Evolutionary conservation across 2,329 filamentous ascomycete species (phyloP).

Genomic region (Pseudopithomyces maydicus): DNA sequence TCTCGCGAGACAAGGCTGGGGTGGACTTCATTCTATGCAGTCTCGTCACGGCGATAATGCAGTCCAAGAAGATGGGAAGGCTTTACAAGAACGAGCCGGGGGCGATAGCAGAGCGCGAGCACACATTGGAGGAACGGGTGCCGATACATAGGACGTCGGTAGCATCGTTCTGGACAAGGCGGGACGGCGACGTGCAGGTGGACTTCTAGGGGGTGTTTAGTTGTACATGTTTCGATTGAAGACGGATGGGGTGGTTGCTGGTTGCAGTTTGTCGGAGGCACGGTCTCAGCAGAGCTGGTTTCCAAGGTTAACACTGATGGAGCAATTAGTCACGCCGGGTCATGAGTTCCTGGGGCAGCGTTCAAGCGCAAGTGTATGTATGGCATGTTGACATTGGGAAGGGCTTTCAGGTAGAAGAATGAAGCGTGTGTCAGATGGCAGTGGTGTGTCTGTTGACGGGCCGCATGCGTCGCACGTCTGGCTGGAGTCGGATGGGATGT

Average conservation of each 20-base stretch:
- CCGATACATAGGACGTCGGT: conserved; percentile 6
- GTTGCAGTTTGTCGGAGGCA: neutral
- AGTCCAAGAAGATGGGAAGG: conserved; percentile 35
- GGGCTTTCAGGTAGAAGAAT: too few relatives aligned
- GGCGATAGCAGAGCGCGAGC: neutral
- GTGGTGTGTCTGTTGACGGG: neutral
- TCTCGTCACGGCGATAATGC: conserved; percentile 30
- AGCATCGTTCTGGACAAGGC: conserved; percentile 1
- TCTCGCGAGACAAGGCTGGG: conserved; percentile 28
- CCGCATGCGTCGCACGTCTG: neutral
- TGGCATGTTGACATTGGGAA: too few relatives aligned
- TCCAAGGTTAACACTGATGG: too few relatives aligned
- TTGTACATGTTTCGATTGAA: neutral
- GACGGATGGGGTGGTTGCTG: neutral
- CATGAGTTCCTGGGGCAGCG: too few relatives aligned
- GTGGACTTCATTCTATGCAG: conserved; percentile 34
- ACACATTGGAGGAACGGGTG: conserved; percentile 3
- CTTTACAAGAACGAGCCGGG: conserved; percentile 18
- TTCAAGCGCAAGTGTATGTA: too few relatives aligned
- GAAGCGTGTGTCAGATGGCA: too few relatives aligned
- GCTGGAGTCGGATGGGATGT: neutral
- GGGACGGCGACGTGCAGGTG: too few relatives aligned
- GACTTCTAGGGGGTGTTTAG: neutral
- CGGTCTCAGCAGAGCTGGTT: neutral
- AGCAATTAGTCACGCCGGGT: too few relatives aligned